Percentiles rank a stretch among this genome's conserved stretches.
Conservation (phyloP, 768 basidiomycete species). For the Phlebiopsis flavidoalba region DNA sequence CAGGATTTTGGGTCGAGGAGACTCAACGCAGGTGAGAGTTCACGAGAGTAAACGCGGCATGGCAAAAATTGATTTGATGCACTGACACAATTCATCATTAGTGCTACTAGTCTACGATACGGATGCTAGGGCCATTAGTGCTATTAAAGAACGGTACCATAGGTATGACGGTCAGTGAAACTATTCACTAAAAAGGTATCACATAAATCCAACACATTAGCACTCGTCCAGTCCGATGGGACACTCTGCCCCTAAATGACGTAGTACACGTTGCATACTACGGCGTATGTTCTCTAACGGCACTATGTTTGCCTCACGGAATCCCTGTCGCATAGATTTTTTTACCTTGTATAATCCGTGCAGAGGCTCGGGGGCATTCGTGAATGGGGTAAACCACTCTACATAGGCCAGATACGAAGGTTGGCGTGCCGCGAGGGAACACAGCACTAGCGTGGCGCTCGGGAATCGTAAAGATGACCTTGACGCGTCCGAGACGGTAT, state of each 20-base stretch:
- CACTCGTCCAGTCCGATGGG: slow-evolving; percentile 1
- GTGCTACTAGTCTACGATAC: too few relatives aligned
- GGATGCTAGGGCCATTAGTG: too few relatives aligned
- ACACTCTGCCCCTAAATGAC: background rate
- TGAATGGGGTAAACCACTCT: too few relatives aligned
- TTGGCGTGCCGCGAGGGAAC: background rate
- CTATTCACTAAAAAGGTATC: slow-evolving; percentile 3
- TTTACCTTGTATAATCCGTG: slow-evolving; percentile 24
- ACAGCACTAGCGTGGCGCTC: background rate
- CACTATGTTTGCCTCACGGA: background rate
- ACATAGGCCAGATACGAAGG: slow-evolving; percentile 23
- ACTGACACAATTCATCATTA: too few relatives aligned
- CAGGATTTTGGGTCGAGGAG: too few relatives aligned
- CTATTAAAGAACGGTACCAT: background rate
- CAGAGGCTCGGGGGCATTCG: slow-evolving; percentile 18
- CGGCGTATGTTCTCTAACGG: background rate
- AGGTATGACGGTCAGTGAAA: slow-evolving; percentile 3
- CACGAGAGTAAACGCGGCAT: too few relatives aligned
- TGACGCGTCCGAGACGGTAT: slow-evolving; percentile 23
- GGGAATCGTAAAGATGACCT: slow-evolving; percentile 23
- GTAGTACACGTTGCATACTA: slow-evolving; percentile 8
- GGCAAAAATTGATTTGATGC: too few relatives aligned
- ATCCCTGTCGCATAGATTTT: background rate
- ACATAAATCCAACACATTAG: slow-evolving; percentile 7
- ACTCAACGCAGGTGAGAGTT: too few relatives aligned